A percentile compares a stretch with the other conserved stretches of the same genome.
phyloP scores from a whole-genome alignment of 108 stramenopile genomes.

The Fragilaria radians region DNA sequence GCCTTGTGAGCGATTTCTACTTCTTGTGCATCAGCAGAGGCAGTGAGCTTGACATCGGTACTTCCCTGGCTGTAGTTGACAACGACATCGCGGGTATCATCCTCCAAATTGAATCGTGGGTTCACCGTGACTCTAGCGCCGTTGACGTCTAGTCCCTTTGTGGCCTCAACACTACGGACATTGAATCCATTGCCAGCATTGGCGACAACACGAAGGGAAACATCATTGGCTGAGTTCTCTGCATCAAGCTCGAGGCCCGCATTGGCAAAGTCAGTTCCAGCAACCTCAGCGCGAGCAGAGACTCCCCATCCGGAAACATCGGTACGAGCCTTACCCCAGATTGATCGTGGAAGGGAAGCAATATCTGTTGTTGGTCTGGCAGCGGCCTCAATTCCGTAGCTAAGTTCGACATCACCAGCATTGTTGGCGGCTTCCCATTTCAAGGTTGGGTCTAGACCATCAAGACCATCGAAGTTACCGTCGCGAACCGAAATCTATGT shows the following conservation, averaged over 20 bases:
- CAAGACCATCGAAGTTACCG: slow-evolving; percentile 78
- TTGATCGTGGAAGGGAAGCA: slow-evolving; percentile 70
- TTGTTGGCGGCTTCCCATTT: slow-evolving; percentile 39
- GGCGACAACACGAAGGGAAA: slow-evolving; percentile 36
- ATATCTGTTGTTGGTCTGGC: slow-evolving; percentile 74
- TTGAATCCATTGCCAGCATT: slow-evolving; percentile 34
- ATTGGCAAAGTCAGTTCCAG: slow-evolving; percentile 34
- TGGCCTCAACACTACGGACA: slow-evolving; percentile 52
- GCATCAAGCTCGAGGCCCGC: slow-evolving; percentile 64
- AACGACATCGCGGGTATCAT: slow-evolving; percentile 62
- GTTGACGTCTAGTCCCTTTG: slow-evolving; percentile 73
- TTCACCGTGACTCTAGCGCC: slow-evolving; percentile 74
- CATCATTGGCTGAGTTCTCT: slow-evolving; percentile 63
- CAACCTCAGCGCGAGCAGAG: slow-evolving; percentile 65
- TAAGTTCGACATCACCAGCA: slow-evolving; percentile 38
- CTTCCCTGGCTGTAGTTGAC: slow-evolving; percentile 62
- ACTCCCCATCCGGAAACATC: slow-evolving; percentile 65
- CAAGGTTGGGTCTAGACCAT: slow-evolving; percentile 73
- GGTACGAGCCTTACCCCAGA: slow-evolving; percentile 79
- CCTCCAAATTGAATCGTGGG: slow-evolving; percentile 64
- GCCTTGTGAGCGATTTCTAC: slow-evolving; percentile 67
- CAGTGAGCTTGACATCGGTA: slow-evolving; percentile 23
- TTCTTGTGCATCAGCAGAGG: slow-evolving; percentile 56
- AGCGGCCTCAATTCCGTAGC: slow-evolving; percentile 72
- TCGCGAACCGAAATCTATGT: slow-evolving; percentile 82